phyloP scores from a whole-genome alignment of 2,329 filamentous ascomycete genomes.

The Aspergillus pseudonomiae region DNA sequence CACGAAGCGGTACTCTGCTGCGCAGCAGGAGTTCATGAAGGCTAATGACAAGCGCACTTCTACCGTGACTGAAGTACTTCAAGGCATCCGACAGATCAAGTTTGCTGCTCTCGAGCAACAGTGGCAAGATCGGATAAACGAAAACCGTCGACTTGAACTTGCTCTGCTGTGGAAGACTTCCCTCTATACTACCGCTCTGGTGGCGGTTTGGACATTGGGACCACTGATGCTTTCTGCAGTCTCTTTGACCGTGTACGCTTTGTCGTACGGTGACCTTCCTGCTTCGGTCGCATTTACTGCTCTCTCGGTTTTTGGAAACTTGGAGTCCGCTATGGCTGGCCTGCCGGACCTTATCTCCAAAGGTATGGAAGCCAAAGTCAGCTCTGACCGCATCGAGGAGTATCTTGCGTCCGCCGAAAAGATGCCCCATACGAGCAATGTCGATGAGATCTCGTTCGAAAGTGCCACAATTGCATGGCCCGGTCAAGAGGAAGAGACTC shows the following conservation, averaged over 20 bases:
- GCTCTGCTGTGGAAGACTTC: constrained; percentile 68
- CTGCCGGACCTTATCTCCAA: constrained; percentile 74
- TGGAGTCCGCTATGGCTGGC: constrained; percentile 71
- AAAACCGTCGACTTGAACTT: constrained; percentile 67
- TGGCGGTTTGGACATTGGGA: constrained; percentile 71
- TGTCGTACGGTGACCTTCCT: constrained; percentile 63
- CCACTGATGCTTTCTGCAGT: constrained; percentile 73
- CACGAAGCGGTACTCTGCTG: constrained; percentile 64
- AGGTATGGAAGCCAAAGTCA: constrained; percentile 72
- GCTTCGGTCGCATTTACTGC: constrained; percentile 80
- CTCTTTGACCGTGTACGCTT: constrained; percentile 69
- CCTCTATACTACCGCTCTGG: constrained; percentile 62
- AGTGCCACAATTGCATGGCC: constrained; percentile 74
- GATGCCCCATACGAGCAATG: constrained; percentile 55
- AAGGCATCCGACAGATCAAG: constrained; percentile 81
- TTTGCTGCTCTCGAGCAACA: constrained; percentile 74
- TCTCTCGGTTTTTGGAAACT: constrained; percentile 69
- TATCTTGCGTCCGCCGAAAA: constrained; percentile 72
- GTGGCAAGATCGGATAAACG: constrained; percentile 71
- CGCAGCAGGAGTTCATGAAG: constrained; percentile 73
- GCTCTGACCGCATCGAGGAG: constrained; percentile 69
- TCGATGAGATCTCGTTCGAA: constrained; percentile 65
- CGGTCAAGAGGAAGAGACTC: constrained; percentile 56
- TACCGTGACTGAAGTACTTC: constrained; percentile 72
- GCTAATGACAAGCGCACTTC: constrained; percentile 72